These are phyloP conservation scores for Candida piceae DNA, from an alignment of 805 yeast genomes.

Conservation along the genomic window DNA sequence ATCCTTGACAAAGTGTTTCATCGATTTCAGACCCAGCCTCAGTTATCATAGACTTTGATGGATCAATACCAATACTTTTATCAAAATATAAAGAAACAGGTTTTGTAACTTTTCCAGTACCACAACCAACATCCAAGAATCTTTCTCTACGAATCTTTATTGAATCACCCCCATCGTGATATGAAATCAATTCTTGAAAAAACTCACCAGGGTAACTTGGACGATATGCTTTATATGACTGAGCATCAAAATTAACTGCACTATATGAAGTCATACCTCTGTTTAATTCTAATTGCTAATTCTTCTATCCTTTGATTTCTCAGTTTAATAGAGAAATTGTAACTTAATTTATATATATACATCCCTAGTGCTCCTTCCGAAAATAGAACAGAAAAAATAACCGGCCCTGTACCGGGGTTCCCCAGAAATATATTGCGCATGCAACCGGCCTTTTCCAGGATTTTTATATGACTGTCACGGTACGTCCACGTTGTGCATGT, in stretches of 20 bases:
- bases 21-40: slow-evolving; percentile 23
- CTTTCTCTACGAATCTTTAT: slow-evolving; percentile 25
- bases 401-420: too few relatives aligned
- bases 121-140: slow-evolving; percentile 67
- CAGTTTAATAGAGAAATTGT: too few relatives aligned
- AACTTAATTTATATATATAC: too few relatives aligned
- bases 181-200: slow-evolving; percentile 34
- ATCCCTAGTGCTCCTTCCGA: too few relatives aligned
- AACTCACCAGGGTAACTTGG: slow-evolving; percentile 58
- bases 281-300: neutral
- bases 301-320: too few relatives aligned
- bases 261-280: slow-evolving; percentile 54
- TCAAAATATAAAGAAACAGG: slow-evolving; percentile 42
- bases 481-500: too few relatives aligned
- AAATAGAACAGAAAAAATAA: too few relatives aligned
- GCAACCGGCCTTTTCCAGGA: too few relatives aligned
- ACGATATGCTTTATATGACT: slow-evolving; percentile 48
- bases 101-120: slow-evolving; percentile 70
- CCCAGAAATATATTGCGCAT: too few relatives aligned
- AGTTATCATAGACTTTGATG: slow-evolving; percentile 51
- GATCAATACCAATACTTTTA: slow-evolving; percentile 59
- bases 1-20: neutral
- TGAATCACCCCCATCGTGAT: slow-evolving; percentile 25
- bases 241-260: slow-evolving; percentile 41
- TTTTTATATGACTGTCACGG: too few relatives aligned